Evolutionary conservation across 345 rosid genomes (phyloP).

Genomic region (Cochlearia excelsa): DNA sequence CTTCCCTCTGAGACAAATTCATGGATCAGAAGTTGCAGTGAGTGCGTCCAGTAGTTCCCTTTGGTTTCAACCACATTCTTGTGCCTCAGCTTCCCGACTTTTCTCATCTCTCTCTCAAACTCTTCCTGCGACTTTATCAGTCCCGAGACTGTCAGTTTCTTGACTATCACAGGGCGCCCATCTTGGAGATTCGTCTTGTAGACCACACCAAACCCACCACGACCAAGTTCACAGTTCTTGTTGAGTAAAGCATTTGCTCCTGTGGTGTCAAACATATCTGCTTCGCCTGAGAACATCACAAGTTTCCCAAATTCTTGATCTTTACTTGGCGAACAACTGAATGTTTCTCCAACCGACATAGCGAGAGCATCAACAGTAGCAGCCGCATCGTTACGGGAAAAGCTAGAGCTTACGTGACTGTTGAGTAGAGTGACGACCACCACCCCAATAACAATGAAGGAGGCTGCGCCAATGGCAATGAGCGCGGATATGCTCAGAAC

Average conservation of each 20-base stretch:
- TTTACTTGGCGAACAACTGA: constrained; percentile 70
- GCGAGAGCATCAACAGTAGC: constrained; percentile 48
- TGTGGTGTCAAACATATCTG: constrained; percentile 67
- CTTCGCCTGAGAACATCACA: constrained; percentile 90
- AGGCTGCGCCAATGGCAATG: constrained; percentile 94
- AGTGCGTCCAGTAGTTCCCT: constrained; percentile 93
- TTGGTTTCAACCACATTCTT: constrained; percentile 69
- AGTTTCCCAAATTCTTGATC: constrained; percentile 91
- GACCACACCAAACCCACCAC: constrained; percentile 96
- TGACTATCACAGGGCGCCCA: constrained; percentile 83
- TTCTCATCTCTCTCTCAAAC: constrained; percentile 79
- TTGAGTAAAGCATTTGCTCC: constrained; percentile 83
- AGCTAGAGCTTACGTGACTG: constrained; percentile 62
- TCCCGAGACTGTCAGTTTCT: constrained; percentile 79
- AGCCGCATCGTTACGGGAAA: constrained; percentile 51
- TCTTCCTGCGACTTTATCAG: constrained; percentile 88
- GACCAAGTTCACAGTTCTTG: constrained; percentile 96
- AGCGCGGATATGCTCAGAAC: constrained; percentile 87
- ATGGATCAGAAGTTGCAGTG: constrained; percentile 79
- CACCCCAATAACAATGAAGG: constrained; percentile 79
- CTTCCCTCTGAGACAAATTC: constrained; percentile 74
- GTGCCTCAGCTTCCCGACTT: constrained; percentile 73
- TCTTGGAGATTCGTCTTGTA: constrained; percentile 72
- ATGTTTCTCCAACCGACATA: constrained; percentile 66
- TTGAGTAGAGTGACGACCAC: constrained; percentile 79